Conservation (phyloP, 768 basidiomycete genomes). For the Phlebiopsis flavidoalba region DNA sequence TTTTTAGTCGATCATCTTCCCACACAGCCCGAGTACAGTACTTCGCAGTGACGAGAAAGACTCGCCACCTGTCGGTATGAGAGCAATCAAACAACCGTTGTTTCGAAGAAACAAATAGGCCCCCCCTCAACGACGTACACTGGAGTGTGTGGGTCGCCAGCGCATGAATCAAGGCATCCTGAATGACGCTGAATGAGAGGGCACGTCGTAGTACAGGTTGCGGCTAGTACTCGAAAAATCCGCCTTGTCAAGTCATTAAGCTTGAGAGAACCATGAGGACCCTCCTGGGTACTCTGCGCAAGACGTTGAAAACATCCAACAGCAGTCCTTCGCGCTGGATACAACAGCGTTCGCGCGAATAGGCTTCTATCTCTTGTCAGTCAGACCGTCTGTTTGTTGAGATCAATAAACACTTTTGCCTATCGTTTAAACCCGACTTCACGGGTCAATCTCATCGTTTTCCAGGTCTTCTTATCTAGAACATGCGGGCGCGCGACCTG, state of each 20-base stretch:
- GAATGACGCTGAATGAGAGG: conserved; percentile 19
- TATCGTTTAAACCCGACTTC: conserved; percentile 44
- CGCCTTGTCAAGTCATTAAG: conserved; percentile 84
- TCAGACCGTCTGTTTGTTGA: conserved; percentile 64
- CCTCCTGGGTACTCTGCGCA: conserved; percentile 79
- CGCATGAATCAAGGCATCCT: conserved; percentile 76
- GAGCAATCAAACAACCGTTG: too few species aligned
- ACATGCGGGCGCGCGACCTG: conserved; percentile 67
- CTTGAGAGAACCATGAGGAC: conserved; percentile 82
- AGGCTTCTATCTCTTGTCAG: conserved; percentile 74
- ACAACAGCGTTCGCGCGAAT: conserved; percentile 81
- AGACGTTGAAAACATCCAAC: conserved; percentile 78
- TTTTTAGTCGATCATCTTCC: conserved; percentile 59
- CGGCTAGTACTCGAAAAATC: conserved; percentile 15
- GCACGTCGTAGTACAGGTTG: not conserved
- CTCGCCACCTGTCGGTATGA: conserved; percentile 50
- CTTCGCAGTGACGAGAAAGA: conserved; percentile 88
- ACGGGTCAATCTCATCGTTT: conserved; percentile 31
- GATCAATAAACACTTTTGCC: conserved; percentile 74
- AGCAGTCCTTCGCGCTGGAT: conserved; percentile 80
- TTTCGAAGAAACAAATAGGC: too few species aligned
- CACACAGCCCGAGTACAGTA: conserved; percentile 81
- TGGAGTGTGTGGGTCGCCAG: conserved; percentile 85
- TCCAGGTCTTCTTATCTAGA: conserved; percentile 56
- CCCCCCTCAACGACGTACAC: conserved; percentile 31